Base-by-base conservation (phyloP, 768 basidiomycete species). In the Flagelloscypha sp. region DNA sequence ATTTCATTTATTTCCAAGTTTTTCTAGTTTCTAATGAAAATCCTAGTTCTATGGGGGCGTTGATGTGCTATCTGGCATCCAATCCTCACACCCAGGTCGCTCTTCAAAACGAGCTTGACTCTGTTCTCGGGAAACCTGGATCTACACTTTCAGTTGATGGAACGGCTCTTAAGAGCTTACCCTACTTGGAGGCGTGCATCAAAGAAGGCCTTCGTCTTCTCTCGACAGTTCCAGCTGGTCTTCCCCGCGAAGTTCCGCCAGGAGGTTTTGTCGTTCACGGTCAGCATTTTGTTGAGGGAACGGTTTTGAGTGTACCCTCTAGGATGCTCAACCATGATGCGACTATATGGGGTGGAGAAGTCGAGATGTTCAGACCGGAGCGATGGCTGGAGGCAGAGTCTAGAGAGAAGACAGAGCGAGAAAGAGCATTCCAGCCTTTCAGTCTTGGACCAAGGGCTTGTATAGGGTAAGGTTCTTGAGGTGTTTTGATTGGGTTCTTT, bases 151-250 rank as follows among this genome's bases (percentile, higher is more conserved):
- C 78, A 79, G 38, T 63, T 80, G 10, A 76, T 79, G 47, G 66
- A 70, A 13, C 70, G 66, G 2, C 61, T 79, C 5, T 85, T 36
- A 90, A 90, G 55, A 63, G 63, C 1, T 62, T 89, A n/a, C 71
- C 80, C 6, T 92, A 86, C 57, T 72, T 93, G 45, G 78, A 87
- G 29, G 89, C 90, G 0, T 84, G 81, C 55, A 84, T 94, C 59
- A 78, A 86, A 52, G 92, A 95, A 58, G 80, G 69, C 2, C 68
- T 95, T 20, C 79, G 92, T 2, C 52, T 89, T 6, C 88, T 93
- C 61, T 84, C 85, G 1, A 89, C 89, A 0, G 84, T 80, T 3
- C 73, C 79, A 4, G 64, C 92, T 19, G 92, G 92, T 11, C 73
- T 95, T 12, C 85, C 92, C 16, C 77, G 89, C 13, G 43, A 83